phyloP scores from a whole-genome alignment of 1,139 yeast genomes.

The Geotrichum klebahnii region DNA sequence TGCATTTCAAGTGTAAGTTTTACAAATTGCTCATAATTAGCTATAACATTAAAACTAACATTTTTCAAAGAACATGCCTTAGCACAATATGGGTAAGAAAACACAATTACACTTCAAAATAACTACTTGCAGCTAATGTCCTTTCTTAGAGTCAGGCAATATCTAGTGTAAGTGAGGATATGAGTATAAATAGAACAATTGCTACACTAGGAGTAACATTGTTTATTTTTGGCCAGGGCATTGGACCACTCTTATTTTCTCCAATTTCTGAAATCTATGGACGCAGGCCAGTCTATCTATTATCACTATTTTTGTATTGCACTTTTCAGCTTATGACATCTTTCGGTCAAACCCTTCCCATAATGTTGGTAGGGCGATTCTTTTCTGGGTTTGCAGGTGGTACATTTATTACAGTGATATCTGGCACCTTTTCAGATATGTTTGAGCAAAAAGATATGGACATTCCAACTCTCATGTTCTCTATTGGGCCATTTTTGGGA shows the following conservation, averaged over 20 bases:
- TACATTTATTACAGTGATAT: constrained; percentile 67
- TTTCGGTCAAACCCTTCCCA: constrained; percentile 57
- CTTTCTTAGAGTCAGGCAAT: constrained; percentile 27
- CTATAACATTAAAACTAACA: background rate
- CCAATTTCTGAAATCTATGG: constrained; percentile 76
- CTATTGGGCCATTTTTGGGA: constrained; percentile 69
- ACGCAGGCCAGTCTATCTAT: constrained; percentile 59
- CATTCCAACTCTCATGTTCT: constrained; percentile 63
- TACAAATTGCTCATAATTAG: background rate
- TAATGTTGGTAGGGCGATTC: constrained; percentile 61
- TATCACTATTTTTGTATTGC: constrained; percentile 56
- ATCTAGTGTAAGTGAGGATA: constrained; percentile 37
- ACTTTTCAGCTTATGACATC: constrained; percentile 64
- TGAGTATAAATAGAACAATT: constrained; percentile 54
- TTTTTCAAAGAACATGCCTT: constrained; percentile 41
- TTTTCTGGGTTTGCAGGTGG: constrained; percentile 66
- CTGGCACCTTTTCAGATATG: constrained; percentile 68
- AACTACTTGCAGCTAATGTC: constrained; percentile 27
- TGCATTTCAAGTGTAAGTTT: constrained; percentile 39
- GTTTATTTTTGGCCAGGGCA: constrained; percentile 63
- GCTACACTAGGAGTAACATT: constrained; percentile 58
- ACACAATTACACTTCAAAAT: constrained; percentile 48
- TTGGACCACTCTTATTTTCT: constrained; percentile 67
- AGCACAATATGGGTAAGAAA: constrained; percentile 52
- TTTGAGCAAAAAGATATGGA: constrained; percentile 56